phyloP scores from a whole-genome alignment of 495 filamentous ascomycete genomes.

The Neurospora sublineolata region DNA sequence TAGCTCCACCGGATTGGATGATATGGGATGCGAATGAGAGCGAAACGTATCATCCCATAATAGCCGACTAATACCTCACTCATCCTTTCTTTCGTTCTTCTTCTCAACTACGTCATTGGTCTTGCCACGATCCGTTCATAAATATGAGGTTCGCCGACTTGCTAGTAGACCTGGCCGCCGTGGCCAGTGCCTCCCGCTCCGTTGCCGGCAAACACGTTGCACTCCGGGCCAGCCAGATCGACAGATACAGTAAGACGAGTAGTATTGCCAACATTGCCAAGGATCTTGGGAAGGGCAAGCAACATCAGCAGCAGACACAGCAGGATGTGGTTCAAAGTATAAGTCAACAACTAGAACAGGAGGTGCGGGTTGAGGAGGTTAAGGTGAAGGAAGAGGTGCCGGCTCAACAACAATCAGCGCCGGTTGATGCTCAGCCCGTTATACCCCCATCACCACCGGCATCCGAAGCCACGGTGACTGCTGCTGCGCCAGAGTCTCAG shows the following conservation, averaged over 20 bases:
- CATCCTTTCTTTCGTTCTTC: not conserved
- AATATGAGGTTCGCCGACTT: constrained; percentile 38
- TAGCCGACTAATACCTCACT: not conserved
- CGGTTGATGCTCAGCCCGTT: not conserved
- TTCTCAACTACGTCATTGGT: not conserved
- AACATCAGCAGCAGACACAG: not conserved
- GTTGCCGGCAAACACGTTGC: constrained; percentile 71
- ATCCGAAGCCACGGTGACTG: not conserved
- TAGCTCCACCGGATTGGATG: not conserved
- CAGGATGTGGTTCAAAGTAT: not conserved
- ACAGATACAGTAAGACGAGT: constrained; percentile 66
- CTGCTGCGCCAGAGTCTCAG: not conserved
- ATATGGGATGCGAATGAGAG: not conserved
- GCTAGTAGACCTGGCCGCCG: constrained; percentile 66
- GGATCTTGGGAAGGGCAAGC: not conserved
- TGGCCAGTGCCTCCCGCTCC: constrained; percentile 64
- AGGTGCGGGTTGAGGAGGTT: not conserved
- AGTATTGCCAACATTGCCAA: constrained; percentile 56
- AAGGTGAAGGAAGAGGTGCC: not conserved
- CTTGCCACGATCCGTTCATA: not conserved
- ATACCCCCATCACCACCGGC: constrained; percentile 7
- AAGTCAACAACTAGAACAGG: not conserved
- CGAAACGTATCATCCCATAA: not conserved
- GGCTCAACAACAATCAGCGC: not conserved
- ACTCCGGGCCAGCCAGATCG: constrained; percentile 64